Conservation (phyloP, 148 eudicot species). For the Simmondsia chinensis region DNA sequence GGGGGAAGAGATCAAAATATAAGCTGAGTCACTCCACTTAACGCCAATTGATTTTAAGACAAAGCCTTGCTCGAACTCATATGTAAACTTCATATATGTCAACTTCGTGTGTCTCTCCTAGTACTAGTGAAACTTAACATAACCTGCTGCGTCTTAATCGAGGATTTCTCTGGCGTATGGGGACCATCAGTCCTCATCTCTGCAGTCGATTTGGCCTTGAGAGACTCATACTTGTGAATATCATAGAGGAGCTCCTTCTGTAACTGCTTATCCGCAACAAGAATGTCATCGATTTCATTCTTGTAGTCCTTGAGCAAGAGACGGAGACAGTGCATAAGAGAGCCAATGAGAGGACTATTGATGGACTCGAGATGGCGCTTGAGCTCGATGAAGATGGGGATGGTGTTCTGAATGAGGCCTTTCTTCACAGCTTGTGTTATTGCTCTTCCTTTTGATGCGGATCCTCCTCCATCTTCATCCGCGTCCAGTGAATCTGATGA, state of each 20-base stretch:
- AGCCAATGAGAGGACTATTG: constrained; percentile 86
- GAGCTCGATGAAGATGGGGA: constrained; percentile 90
- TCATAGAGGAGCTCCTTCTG: constrained; percentile 88
- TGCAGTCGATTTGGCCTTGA: constrained; percentile 46
- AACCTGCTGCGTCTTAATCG: constrained; percentile 2
- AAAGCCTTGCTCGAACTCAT: too few relatives aligned
- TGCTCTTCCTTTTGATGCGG: constrained; percentile 63
- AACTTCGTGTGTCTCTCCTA: too few relatives aligned
- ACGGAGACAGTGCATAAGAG: constrained; percentile 96
- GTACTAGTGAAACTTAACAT: too few relatives aligned
- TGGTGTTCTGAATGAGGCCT: constrained; percentile 80
- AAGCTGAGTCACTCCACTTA: too few relatives aligned
- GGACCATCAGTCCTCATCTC: constrained; percentile 17
- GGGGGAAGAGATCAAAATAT: too few relatives aligned
- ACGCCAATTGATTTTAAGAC: too few relatives aligned
- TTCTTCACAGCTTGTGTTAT: constrained; percentile 87
- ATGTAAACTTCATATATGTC: too few relatives aligned
- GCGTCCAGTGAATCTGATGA: constrained; percentile 52
- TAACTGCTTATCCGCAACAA: constrained; percentile 88
- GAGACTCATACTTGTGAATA: constrained; percentile 67
- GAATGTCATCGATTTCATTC: constrained; percentile 81
- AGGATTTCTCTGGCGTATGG: constrained; percentile 28
- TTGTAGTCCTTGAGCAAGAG: constrained; percentile 91
- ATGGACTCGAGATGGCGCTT: constrained; percentile 70
- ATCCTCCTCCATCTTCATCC: constrained; percentile 63